Evolutionary conservation across 2,329 filamentous ascomycete species (phyloP), one percentile per base, ranked within the genome.

Genomic region (Paecilomyces dactylethromorphus): DNA sequence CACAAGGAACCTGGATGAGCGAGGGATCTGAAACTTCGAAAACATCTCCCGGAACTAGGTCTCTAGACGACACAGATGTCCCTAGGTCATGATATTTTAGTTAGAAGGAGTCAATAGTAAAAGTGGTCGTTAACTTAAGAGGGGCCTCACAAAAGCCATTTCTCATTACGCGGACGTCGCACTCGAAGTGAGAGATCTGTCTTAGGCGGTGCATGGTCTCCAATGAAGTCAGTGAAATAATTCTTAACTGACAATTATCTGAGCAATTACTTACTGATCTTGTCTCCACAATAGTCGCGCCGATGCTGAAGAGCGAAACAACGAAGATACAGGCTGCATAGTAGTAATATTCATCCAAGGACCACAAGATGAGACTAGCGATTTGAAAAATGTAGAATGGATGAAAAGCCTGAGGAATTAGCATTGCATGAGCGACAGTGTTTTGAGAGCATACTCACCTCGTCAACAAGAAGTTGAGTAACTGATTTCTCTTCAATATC

Each of bases 351-450:
- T 95, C 83, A 70, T 99, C 94, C 65, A 97, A 71, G 10, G 93
- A 97, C 94, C 94, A 99, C 3, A 99, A 84, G 49, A 96, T 76
- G 64, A 99, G 80, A 79, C 94, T 97, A 54, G 92, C 93, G 67
- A 97, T 88, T 75, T 99, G 94, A 71, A 99, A 99, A 58, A 99
- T 89, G 72, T 99, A 99, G 73, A 99, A 99, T 0, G 94, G 95
- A 71, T 99, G 94, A 68, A 99, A 92, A 21, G 91, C 92, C 84
- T 62, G 18, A 32, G 11, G 39, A 49, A 51, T 68, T 54, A 65
- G 61, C 53, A 56, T 31, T 55, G 50, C 11, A 10, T 24, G 50
- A 52, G n/a, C 3, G 11, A 52, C 13, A 45, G 22, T 29, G 26
- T 15, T 52, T 13, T 7, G 54, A 26, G 29, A 58, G 22, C 68